Percentiles rank a stretch among this genome's conserved stretches.
These are phyloP conservation scores for Ganoderma lingzhi DNA, from an alignment of 1,284 basidiomycete genomes.

Conservation along the genomic window DNA sequence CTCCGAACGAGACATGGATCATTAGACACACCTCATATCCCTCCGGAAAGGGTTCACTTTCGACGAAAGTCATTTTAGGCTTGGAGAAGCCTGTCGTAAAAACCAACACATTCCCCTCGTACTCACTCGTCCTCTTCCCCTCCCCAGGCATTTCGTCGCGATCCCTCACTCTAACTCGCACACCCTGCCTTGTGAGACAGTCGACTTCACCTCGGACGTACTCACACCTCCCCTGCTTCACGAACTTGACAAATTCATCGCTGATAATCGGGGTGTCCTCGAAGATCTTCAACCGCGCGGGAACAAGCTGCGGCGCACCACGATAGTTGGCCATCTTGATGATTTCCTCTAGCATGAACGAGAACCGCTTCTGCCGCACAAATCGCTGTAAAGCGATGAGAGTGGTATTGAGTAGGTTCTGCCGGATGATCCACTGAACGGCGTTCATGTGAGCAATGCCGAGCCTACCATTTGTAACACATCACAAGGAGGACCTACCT, in stretches of 20 bases:
- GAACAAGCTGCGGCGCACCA: conserved; percentile 57
- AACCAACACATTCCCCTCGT: conserved; percentile 64
- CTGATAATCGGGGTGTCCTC: conserved; percentile 66
- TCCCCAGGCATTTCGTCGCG: conserved; percentile 41
- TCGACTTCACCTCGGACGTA: conserved; percentile 66
- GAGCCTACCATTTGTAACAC: not conserved
- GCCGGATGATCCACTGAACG: conserved; percentile 61
- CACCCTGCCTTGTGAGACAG: conserved; percentile 52
- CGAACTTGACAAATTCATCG: conserved; percentile 59
- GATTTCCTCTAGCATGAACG: conserved; percentile 61
- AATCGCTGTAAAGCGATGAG: conserved; percentile 64
- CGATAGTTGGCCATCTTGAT: conserved; percentile 60
- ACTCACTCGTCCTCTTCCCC: conserved; percentile 39
- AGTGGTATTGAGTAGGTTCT: conserved; percentile 62
- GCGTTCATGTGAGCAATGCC: not conserved
- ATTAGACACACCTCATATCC: conserved; percentile 51
- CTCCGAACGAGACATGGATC: too few relatives aligned
- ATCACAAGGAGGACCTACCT: conserved; percentile 31
- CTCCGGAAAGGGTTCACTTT: conserved; percentile 66
- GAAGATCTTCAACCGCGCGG: conserved; percentile 52
- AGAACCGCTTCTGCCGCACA: conserved; percentile 60
- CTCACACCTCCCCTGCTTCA: conserved; percentile 55
- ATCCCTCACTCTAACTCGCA: conserved; percentile 46
- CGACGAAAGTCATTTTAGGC: conserved; percentile 62
- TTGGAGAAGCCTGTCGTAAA: conserved; percentile 69